Evolutionary conservation across 1,284 basidiomycete species (phyloP), one percentile per base, ranked within the genome.

Genomic region (Puccinia triticina): DNA sequence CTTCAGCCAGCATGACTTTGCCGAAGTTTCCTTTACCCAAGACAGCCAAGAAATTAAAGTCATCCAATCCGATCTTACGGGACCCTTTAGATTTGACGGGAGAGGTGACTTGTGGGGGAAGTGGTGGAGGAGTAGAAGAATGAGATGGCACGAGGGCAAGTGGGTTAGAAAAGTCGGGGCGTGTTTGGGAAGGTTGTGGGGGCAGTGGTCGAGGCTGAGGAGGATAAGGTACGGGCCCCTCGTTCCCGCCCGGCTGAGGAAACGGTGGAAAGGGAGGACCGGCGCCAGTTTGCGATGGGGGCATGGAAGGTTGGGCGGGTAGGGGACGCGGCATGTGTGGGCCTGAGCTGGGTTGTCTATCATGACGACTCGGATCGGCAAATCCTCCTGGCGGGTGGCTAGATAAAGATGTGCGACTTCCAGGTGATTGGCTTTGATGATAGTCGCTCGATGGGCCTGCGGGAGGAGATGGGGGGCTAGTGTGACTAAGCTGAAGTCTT

Each of bases 1-100:
- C 97, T 88, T 99, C 97, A 26, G 97, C 97, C 81, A 99, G 89
- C 97, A 99, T 99, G 88, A 99, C 97, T 88, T 99, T 99, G 82
- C 97, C 97, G 86, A 99, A 99, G 88, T 99, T 99, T 86, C 97
- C 97, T 88, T 99, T 99, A 83, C 97, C 97, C 46, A 99, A 91
- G 10, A 99, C 97, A 29, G 97, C 96, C 77, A 99, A 89, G 90
- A 99, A 99, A 88, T 99, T 99, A 90, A 99, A 99, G 88, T 99
- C 97, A 87, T 99, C 95, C 64, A 99, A 89, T 0, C 95, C 95
- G 84, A 99, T 93, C 88, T 95, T 96, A 81, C 95, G 91, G 87
- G 92, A 92, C 72, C 69, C 46, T 43, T 59, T 67, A 18, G 76
- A 82, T 40, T 82, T 82, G 46, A 46, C 59, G 26, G 82, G 32